phyloP scores from a whole-genome alignment of 495 filamentous ascomycete species.

The Penicillium longicatenatum region DNA sequence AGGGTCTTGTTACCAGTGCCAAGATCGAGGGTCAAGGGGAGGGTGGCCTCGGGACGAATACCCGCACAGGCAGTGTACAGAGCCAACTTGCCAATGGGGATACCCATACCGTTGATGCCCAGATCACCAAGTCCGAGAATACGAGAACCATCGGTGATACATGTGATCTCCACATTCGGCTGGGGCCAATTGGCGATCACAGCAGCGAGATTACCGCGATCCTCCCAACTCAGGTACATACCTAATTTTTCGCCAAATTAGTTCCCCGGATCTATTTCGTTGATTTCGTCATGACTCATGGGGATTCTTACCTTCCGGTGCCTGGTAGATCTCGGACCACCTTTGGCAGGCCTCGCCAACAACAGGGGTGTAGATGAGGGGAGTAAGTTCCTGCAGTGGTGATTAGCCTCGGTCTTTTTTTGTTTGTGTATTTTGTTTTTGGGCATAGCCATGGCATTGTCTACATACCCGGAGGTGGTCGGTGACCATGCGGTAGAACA shows the following conservation, averaged over 20 bases:
- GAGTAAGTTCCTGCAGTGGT: slow-evolving; percentile 70
- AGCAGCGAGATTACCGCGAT: slow-evolving; percentile 77
- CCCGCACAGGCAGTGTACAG: slow-evolving; percentile 96
- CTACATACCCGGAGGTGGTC: slow-evolving; percentile 74
- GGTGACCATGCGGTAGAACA: slow-evolving; percentile 93
- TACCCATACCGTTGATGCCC: slow-evolving; percentile 96
- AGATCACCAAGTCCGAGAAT: slow-evolving; percentile 96
- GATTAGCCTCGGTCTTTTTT: neutral
- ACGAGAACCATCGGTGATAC: slow-evolving; percentile 94
- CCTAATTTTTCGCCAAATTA: slow-evolving; percentile 41
- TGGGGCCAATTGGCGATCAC: slow-evolving; percentile 92
- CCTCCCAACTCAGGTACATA: slow-evolving; percentile 89
- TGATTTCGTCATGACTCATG: slow-evolving; percentile 3
- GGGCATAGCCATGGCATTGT: neutral
- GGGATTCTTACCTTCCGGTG: slow-evolving; percentile 71
- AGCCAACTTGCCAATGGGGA: slow-evolving; percentile 92
- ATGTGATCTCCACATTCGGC: slow-evolving; percentile 86
- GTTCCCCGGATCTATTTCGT: slow-evolving; percentile 33
- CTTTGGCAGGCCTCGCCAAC: slow-evolving; percentile 95
- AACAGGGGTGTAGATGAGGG: slow-evolving; percentile 94
- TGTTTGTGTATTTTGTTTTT: neutral
- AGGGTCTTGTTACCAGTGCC: slow-evolving; percentile 89
- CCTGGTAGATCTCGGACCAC: slow-evolving; percentile 95
- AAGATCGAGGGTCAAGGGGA: slow-evolving; percentile 88
- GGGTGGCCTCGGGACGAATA: slow-evolving; percentile 87